Evolutionary conservation across 768 basidiomycete genomes (phyloP).

Genomic region (Pulveroboletus sp.): DNA sequence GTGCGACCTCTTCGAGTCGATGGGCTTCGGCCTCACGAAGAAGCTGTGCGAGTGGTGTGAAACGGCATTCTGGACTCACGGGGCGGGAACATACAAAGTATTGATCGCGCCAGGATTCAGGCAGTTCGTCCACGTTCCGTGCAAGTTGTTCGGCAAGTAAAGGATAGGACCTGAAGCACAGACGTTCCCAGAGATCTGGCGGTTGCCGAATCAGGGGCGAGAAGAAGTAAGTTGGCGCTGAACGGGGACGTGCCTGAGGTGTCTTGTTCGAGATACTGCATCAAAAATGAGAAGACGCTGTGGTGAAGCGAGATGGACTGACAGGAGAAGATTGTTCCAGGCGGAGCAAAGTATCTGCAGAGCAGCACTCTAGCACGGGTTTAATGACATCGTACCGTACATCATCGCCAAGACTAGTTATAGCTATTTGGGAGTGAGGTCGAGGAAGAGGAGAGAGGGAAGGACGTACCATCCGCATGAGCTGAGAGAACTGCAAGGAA

Average conservation of each 20-base stretch:
- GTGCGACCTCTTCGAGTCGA: conserved; percentile 59
- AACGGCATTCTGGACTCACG: not conserved
- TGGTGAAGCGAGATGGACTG: conserved; percentile 25
- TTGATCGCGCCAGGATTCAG: conserved; percentile 63
- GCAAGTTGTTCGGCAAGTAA: conserved; percentile 46
- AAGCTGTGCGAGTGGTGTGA: conserved; percentile 34
- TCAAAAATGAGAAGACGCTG: conserved; percentile 12
- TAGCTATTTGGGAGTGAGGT: conserved; percentile 38
- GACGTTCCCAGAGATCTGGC: conserved; percentile 60
- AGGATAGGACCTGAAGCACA: conserved; percentile 60
- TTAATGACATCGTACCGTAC: conserved; percentile 60
- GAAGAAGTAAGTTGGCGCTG: not conserved
- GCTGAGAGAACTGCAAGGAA: conserved; percentile 46
- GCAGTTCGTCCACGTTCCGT: conserved; percentile 38
- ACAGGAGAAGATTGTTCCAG: conserved; percentile 72
- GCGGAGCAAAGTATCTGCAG: conserved; percentile 60
- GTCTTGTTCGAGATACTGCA: conserved; percentile 49
- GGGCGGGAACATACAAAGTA: conserved; percentile 51
- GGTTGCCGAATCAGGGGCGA: conserved; percentile 4
- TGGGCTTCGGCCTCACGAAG: conserved; percentile 56
- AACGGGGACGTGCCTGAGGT: conserved; percentile 44
- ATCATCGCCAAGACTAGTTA: conserved; percentile 55
- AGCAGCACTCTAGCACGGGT: conserved; percentile 72
- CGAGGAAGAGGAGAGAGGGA: not conserved
- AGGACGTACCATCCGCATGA: conserved; percentile 56